Conservation (phyloP, 208 protist genomes). For the Herpetomonas tarakana region DNA sequence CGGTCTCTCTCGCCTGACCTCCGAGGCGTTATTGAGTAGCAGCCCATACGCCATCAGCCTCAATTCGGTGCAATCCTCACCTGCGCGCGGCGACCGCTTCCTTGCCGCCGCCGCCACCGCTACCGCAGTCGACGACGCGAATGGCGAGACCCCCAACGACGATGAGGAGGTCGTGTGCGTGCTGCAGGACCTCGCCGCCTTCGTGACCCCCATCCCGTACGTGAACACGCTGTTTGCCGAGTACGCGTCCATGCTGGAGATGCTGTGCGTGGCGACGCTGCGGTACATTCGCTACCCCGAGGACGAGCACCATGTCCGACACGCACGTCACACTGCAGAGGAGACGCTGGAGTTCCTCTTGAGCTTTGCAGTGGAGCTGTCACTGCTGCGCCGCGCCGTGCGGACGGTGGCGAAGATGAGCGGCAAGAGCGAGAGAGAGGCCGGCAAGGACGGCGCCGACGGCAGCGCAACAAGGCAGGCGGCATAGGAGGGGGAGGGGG, state of each 20-base stretch:
- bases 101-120: too few species aligned
- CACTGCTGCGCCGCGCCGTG: constrained; percentile 47
- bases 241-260: constrained; percentile 63
- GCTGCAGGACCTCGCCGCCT: constrained; percentile 44
- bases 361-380: constrained; percentile 57
- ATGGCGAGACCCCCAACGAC: constrained; percentile 5
- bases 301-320: constrained; percentile 44
- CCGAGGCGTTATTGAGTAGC: too few species aligned
- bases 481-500: too few species aligned
- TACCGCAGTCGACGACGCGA: background rate
- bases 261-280: constrained; percentile 68
- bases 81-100: too few species aligned
- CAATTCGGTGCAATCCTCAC: too few species aligned
- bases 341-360: constrained; percentile 57
- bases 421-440: too few species aligned
- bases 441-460: too few species aligned
- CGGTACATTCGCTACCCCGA: constrained; percentile 52
- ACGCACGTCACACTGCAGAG: constrained; percentile 42
- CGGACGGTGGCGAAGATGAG: too few species aligned
- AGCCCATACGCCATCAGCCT: too few species aligned
- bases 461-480: too few species aligned
- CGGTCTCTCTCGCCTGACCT: too few species aligned
- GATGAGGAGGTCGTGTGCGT: constrained; percentile 31
- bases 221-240: constrained; percentile 59
- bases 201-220: constrained; percentile 66